A percentile compares a stretch with the other conserved stretches of the same genome.
phyloP scores from a whole-genome alignment of 2,329 filamentous ascomycete species.

The Aspergillus candidus region DNA sequence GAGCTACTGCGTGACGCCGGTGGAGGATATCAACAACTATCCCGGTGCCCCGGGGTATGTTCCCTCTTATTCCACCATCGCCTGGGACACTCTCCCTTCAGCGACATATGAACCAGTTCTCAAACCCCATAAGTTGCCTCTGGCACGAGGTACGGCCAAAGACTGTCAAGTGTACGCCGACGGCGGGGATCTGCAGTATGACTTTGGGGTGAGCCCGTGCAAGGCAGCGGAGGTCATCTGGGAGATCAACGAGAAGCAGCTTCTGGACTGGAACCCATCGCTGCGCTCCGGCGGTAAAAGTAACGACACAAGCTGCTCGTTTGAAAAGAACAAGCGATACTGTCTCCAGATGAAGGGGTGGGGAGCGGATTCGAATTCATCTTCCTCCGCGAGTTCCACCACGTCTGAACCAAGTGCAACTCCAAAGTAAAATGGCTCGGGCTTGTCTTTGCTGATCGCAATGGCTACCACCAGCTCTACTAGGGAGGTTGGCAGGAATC shows the following conservation, averaged over 20 bases:
- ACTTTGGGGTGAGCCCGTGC: neutral
- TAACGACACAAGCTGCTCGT: no score
- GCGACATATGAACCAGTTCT: constrained; percentile 3
- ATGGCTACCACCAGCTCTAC: no score
- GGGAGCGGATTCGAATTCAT: no score
- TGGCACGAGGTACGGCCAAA: constrained; percentile 1
- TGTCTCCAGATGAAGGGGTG: no score
- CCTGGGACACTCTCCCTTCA: constrained; percentile 1
- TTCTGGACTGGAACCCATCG: constrained; percentile 1
- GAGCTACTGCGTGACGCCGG: constrained; percentile 7
- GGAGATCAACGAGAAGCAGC: neutral
- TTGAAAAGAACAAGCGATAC: no score
- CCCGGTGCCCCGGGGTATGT: constrained; percentile 4
- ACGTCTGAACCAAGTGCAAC: no score
- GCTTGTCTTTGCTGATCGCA: no score
- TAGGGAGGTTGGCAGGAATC: no score
- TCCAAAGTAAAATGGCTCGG: no score
- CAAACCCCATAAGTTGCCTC: neutral
- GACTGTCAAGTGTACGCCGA: no score
- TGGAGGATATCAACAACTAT: constrained; percentile 8
- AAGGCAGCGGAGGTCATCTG: neutral
- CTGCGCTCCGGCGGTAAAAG: neutral
- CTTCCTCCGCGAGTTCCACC: no score
- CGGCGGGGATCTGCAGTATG: no score
- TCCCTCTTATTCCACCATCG: neutral